These are phyloP conservation scores for Rubia peregrina DNA, from an alignment of 305 asterid species.

Conservation along the genomic window DNA sequence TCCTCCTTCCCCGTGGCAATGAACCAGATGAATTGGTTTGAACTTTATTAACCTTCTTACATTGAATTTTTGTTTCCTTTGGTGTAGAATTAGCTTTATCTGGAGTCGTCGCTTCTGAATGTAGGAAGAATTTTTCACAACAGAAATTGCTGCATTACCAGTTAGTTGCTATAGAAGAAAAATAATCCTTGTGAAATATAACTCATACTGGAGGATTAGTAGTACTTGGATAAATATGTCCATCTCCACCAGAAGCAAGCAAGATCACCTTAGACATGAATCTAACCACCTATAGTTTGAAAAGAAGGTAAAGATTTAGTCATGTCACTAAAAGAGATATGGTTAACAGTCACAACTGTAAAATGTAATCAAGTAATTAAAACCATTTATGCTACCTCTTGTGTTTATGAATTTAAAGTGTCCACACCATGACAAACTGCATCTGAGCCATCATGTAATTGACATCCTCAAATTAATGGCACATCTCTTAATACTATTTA, in stretches of 20 bases:
- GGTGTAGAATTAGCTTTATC: too few species aligned
- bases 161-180: not conserved
- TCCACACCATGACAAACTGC: conserved; percentile 83
- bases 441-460: conserved; percentile 71
- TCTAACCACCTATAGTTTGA: conserved; percentile 66
- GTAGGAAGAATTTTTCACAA: conserved; percentile 9
- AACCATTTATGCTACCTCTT: conserved; percentile 45
- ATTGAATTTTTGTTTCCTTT: too few species aligned
- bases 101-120: too few species aligned
- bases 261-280: conserved; percentile 85
- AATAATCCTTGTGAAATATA: conserved; percentile 8
- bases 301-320: not conserved
- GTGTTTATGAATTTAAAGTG: conserved; percentile 70
- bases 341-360: not conserved
- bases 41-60: too few species aligned
- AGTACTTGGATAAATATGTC: conserved; percentile 91
- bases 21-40: too few species aligned
- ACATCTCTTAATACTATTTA: not conserved
- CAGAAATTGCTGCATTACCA: too few species aligned
- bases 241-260: conserved; percentile 99
- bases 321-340: conserved; percentile 8
- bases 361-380: conserved; percentile 9
- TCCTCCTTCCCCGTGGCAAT: too few species aligned
- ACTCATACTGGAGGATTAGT: conserved; percentile 81
- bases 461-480: conserved; percentile 22